Percentiles rank a stretch among this genome's conserved stretches.
These are phyloP conservation scores for Phaeosphaeriaceae sp. DNA, from an alignment of 2,329 filamentous ascomycete genomes.

Conservation along the genomic window DNA sequence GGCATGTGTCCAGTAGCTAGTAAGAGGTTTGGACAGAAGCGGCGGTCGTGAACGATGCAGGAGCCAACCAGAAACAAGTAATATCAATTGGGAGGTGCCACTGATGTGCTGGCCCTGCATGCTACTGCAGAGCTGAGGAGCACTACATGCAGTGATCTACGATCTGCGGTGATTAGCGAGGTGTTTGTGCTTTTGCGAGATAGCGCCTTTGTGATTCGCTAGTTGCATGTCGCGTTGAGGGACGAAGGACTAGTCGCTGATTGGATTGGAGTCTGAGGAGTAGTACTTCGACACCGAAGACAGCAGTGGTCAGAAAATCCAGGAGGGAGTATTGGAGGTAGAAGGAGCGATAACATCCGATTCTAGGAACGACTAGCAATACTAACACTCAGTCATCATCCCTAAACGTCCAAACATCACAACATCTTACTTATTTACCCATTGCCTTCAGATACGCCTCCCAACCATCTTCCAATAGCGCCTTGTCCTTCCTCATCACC, in stretches of 20 bases:
- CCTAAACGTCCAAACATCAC: neutral
- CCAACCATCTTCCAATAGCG: conserved; percentile 64
- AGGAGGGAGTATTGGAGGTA: neutral
- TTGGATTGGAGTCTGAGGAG: neutral
- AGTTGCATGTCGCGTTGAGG: neutral
- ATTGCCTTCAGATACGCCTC: conserved; percentile 59
- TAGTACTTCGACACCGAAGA: neutral
- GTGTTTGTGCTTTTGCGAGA: neutral
- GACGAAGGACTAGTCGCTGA: neutral
- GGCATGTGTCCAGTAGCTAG: neutral
- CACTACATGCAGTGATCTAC: conserved; percentile 5
- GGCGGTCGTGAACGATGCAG: neutral
- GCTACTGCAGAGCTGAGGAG: conserved; percentile 3
- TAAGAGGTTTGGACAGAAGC: neutral
- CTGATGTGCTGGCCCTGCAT: conserved; percentile 9
- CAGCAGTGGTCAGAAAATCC: neutral
- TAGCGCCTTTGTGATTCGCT: conserved; percentile 2
- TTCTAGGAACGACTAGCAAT: neutral
- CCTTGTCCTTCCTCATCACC: conserved; percentile 68
- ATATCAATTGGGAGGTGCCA: neutral
- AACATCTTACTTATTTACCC: conserved; percentile 34
- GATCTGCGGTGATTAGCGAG: conserved; percentile 7
- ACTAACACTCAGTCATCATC: neutral
- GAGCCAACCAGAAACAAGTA: neutral
- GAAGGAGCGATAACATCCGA: neutral